Conservation (phyloP, 306 rosid genomes). For the Quercus dentata region DNA sequence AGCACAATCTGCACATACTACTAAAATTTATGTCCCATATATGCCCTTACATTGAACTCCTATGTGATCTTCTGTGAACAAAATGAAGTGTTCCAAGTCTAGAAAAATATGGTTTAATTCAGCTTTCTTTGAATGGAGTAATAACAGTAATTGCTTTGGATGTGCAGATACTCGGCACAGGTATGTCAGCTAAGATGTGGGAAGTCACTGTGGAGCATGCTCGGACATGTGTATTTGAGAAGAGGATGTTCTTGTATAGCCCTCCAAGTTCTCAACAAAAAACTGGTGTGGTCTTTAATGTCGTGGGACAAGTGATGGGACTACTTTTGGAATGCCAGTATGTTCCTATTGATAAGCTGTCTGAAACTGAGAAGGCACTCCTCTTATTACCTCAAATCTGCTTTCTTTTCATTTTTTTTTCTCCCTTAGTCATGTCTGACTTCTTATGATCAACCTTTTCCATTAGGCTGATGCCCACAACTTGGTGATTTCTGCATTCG, state of each 20-base stretch:
- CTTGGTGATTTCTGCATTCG: slow-evolving; percentile 59
- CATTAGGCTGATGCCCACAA: slow-evolving; percentile 69
- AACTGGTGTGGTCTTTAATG: slow-evolving; percentile 78
- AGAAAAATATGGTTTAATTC: background rate
- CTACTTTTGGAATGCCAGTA: slow-evolving; percentile 61
- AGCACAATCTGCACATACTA: background rate
- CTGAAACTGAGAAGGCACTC: slow-evolving; percentile 80
- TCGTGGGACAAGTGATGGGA: slow-evolving; percentile 82
- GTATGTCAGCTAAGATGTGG: slow-evolving; percentile 99
- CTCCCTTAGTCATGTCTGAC: slow-evolving; percentile 13
- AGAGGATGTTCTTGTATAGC: slow-evolving; percentile 40
- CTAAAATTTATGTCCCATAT: background rate
- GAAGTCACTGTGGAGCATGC: slow-evolving; percentile 95
- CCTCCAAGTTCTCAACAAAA: slow-evolving; percentile 50
- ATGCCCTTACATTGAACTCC: background rate
- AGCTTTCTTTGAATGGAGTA: background rate
- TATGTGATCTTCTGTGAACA: background rate
- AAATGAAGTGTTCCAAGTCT: background rate
- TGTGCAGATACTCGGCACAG: slow-evolving; percentile 85
- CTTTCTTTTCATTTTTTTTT: slow-evolving; percentile 6
- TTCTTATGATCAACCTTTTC: slow-evolving; percentile 17
- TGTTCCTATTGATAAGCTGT: slow-evolving; percentile 61
- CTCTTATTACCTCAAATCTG: slow-evolving; percentile 19
- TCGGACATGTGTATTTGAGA: slow-evolving; percentile 68
- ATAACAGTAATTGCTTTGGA: slow-evolving; percentile 22